phyloP scores from a whole-genome alignment of 495 filamentous ascomycete species.

The Penicillium coprophilum region DNA sequence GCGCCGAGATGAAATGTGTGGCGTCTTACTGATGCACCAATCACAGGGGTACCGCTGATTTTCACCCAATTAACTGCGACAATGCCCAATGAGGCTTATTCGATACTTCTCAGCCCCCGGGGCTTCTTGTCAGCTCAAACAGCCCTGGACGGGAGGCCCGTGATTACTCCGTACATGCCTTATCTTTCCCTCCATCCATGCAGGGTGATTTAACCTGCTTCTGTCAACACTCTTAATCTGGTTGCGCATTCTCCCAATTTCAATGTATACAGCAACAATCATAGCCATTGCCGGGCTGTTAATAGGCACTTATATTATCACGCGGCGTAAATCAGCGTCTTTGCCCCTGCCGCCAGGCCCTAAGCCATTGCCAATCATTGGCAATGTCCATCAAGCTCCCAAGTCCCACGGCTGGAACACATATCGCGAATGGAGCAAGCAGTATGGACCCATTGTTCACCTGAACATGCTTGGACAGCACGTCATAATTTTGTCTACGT shows the following conservation, averaged over 20 bases:
- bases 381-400: background rate
- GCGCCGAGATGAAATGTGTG: no score
- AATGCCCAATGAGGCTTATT: no score
- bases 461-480: background rate
- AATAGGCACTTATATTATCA: background rate
- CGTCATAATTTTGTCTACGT: background rate
- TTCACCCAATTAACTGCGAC: no score
- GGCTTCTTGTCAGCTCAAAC: background rate
- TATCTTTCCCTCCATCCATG: background rate
- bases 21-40: no score
- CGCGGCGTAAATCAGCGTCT: background rate
- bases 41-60: no score
- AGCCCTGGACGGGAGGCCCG: background rate
- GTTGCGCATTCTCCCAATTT: background rate
- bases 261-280: background rate
- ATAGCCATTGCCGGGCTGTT: background rate
- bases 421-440: background rate
- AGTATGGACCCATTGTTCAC: background rate
- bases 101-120: no score
- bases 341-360: background rate
- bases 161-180: background rate
- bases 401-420: background rate
- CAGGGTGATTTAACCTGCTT: background rate
- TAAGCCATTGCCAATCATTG: background rate
- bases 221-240: background rate